Evolutionary conservation across 1,139 yeast species (phyloP).

Genomic region (Suhomyces guaymorum): DNA sequence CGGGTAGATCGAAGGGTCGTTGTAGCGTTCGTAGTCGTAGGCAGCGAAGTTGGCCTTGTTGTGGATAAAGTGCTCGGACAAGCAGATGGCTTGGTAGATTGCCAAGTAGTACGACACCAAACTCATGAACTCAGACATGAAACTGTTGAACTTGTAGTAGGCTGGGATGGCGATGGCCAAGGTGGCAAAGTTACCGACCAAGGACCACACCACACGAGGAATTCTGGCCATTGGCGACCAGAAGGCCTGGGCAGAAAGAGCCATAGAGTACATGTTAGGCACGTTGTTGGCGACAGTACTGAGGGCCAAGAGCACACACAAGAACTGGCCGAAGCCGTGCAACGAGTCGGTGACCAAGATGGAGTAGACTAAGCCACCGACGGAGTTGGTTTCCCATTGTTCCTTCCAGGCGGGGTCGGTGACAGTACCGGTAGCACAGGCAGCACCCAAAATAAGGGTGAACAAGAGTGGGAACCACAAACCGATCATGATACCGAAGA

Average conservation of each 20-base stretch:
- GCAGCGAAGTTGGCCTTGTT: constrained; percentile 57
- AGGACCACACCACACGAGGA: constrained; percentile 83
- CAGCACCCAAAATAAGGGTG: constrained; percentile 83
- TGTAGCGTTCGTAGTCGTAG: constrained; percentile 65
- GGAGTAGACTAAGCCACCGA: constrained; percentile 83
- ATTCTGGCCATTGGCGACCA: constrained; percentile 70
- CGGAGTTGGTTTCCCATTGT: constrained; percentile 52
- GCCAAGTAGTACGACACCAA: constrained; percentile 89
- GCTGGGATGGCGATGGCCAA: constrained; percentile 90
- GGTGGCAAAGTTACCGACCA: constrained; percentile 70
- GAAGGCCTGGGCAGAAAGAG: constrained; percentile 79
- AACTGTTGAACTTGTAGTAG: constrained; percentile 66
- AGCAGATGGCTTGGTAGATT: constrained; percentile 69
- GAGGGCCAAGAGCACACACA: constrained; percentile 78
- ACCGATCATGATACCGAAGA: constrained; percentile 63
- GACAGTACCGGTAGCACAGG: constrained; percentile 68
- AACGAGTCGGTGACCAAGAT: constrained; percentile 76
- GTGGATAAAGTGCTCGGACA: constrained; percentile 80
- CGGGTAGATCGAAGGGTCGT: constrained; percentile 60
- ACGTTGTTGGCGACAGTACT: constrained; percentile 88
- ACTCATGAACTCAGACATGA: constrained; percentile 86
- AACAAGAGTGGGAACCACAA: constrained; percentile 67
- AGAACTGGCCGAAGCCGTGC: constrained; percentile 87
- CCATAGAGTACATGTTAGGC: constrained; percentile 91
- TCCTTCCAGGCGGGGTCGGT: constrained; percentile 50